Percentiles rank a stretch among this genome's conserved stretches.
Conservation (phyloP, 1,284 basidiomycete species). For the Thelephora terrestris region DNA sequence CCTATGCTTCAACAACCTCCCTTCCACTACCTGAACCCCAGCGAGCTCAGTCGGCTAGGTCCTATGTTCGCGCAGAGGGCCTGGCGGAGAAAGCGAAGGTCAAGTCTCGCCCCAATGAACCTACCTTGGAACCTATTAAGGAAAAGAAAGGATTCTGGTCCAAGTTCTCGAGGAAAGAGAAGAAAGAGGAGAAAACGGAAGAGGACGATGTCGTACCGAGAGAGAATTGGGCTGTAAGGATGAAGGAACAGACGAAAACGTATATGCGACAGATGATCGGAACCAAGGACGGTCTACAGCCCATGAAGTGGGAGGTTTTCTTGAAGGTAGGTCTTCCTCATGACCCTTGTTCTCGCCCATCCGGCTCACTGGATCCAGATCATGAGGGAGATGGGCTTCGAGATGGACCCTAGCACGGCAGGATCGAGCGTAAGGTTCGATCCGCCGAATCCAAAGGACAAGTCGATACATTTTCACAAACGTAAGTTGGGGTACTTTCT, state of each 20-base stretch:
- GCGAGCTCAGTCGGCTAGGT: slow-evolving; percentile 54
- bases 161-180: slow-evolving; percentile 31
- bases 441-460: slow-evolving; percentile 50
- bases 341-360: background rate
- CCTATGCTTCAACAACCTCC: slow-evolving; percentile 31
- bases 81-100: slow-evolving; percentile 47
- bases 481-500: slow-evolving; percentile 33
- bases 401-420: slow-evolving; percentile 59
- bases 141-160: slow-evolving; percentile 41
- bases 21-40: slow-evolving; percentile 35
- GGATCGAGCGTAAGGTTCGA: slow-evolving; percentile 76
- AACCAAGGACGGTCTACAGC: slow-evolving; percentile 40
- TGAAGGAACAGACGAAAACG: slow-evolving; percentile 47
- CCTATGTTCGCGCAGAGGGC: slow-evolving; percentile 51
- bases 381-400: slow-evolving; percentile 71
- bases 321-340: slow-evolving; percentile 31
- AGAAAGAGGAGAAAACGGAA: slow-evolving; percentile 27
- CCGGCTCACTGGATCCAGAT: slow-evolving; percentile 30
- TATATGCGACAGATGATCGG: slow-evolving; percentile 57
- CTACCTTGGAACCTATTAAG: slow-evolving; percentile 36
- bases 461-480: slow-evolving; percentile 70
- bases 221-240: slow-evolving; percentile 39
- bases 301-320: slow-evolving; percentile 69
- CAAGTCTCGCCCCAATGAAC: slow-evolving; percentile 54
- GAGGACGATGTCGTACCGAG: slow-evolving; percentile 19